These are phyloP conservation scores for Gymnopus androsaceus DNA, from an alignment of 1,284 basidiomycete genomes.

Conservation along the genomic window DNA sequence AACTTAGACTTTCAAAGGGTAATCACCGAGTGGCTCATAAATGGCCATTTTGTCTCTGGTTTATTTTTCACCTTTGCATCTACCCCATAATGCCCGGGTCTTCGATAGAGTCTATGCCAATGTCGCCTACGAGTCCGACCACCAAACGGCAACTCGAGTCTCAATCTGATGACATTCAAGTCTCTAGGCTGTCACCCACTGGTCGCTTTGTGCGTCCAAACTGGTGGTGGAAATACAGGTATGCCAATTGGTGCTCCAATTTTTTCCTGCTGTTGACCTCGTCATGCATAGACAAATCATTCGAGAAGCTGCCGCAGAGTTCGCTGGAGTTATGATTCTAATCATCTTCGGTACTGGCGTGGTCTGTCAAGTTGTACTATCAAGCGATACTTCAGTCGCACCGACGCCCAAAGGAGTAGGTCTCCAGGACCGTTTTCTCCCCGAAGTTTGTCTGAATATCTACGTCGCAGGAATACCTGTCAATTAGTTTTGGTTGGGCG, in stretches of 20 bases:
- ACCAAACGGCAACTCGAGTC: background rate
- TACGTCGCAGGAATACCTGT: slow-evolving; percentile 51
- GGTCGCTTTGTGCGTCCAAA: slow-evolving; percentile 42
- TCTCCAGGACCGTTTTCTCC: slow-evolving; percentile 17
- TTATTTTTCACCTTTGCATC: background rate
- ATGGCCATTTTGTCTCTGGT: background rate
- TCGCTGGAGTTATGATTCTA: slow-evolving; percentile 59
- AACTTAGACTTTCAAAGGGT: background rate
- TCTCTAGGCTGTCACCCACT: background rate
- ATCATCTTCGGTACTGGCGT: slow-evolving; percentile 68
- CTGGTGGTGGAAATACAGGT: slow-evolving; percentile 60
- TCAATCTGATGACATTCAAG: background rate
- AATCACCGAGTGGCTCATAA: background rate
- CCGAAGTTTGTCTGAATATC: background rate
- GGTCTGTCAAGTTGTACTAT: slow-evolving; percentile 64
- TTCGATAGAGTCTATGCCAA: background rate
- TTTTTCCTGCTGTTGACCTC: background rate
- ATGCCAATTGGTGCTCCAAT: slow-evolving; percentile 19
- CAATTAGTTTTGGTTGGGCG: slow-evolving; percentile 69
- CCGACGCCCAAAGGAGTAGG: slow-evolving; percentile 63
- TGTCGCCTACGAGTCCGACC: background rate
- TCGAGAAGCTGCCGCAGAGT: slow-evolving; percentile 69
- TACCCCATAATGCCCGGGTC: background rate
- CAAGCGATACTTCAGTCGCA: slow-evolving; percentile 51
- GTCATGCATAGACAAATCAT: slow-evolving; percentile 38